phyloP scores from a whole-genome alignment of 164 flowering plant species.

The Annona squamosa region DNA sequence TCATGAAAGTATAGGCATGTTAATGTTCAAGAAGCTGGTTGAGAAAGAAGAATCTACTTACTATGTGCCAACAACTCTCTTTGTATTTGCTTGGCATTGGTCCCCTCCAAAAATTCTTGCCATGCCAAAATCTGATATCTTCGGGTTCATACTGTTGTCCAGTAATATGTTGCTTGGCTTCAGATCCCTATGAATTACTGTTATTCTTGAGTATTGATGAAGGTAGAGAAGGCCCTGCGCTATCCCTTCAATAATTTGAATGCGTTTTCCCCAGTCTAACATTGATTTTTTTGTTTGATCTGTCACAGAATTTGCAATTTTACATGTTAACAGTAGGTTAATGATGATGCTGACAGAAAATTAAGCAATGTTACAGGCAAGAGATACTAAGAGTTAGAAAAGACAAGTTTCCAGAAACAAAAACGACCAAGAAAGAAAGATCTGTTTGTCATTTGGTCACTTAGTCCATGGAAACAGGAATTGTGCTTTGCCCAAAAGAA shows the following conservation, averaged over 20 bases:
- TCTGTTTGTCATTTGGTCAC: no score
- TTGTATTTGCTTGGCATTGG: constrained; percentile 17
- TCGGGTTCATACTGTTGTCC: constrained; percentile 34
- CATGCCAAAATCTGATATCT: constrained; percentile 50
- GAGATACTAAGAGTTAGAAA: no score
- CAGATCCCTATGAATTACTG: constrained; percentile 43
- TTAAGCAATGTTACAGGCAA: neutral
- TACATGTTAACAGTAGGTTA: neutral
- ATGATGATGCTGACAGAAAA: neutral
- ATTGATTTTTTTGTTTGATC: neutral
- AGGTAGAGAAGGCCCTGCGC: constrained; percentile 40
- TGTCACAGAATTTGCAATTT: neutral
- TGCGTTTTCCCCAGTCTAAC: constrained; percentile 29
- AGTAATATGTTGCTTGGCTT: constrained; percentile 39
- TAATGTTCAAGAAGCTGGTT: neutral
- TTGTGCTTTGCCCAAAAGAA: no score
- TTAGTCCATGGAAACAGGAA: no score
- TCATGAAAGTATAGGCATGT: neutral
- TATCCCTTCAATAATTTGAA: constrained; percentile 26
- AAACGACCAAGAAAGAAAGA: no score
- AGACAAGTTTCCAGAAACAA: no score
- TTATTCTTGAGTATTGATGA: constrained; percentile 34
- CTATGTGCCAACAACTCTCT: constrained; percentile 27
- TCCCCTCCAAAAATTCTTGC: constrained; percentile 24
- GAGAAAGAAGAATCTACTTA: constrained; percentile 3